These are phyloP conservation scores for Diplodia seriata DNA, from an alignment of 2,329 filamentous ascomycete genomes.

Conservation along the genomic window DNA sequence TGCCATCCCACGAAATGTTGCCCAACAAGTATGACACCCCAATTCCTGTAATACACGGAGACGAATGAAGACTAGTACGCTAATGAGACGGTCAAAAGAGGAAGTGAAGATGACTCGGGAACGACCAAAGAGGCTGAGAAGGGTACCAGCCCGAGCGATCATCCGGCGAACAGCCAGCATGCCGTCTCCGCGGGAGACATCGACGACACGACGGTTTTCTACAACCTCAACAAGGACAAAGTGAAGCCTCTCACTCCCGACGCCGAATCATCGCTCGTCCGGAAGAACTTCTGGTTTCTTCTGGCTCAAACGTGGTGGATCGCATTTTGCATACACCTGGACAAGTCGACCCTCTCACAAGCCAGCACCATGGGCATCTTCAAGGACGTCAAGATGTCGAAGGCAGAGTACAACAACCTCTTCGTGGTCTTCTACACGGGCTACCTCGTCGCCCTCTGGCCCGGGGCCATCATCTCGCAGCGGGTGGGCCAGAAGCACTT, in stretches of 20 bases:
- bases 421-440: constrained; percentile 9
- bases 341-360: constrained; percentile 6
- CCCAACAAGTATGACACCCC: neutral
- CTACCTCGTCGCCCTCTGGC: constrained; percentile 1
- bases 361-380: constrained; percentile 16
- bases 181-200: neutral
- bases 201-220: neutral
- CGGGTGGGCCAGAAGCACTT: neutral
- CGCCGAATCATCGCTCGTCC: neutral
- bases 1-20: neutral
- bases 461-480: neutral
- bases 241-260: neutral
- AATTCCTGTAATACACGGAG: rapidly evolving
- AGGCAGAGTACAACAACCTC: constrained; percentile 1
- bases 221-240: neutral
- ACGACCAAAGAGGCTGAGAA: neutral
- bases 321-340: constrained; percentile 3
- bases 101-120: neutral
- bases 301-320: constrained; percentile 12
- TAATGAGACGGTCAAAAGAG: neutral
- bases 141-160: neutral
- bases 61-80: neutral
- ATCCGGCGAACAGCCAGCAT: neutral
- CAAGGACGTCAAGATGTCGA: neutral
- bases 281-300: constrained; percentile 6